Percentiles rank a stretch among this genome's conserved stretches.
Evolutionary conservation across 2,329 filamentous ascomycete genomes (phyloP).

Genomic region (Penicillium sp.): DNA sequence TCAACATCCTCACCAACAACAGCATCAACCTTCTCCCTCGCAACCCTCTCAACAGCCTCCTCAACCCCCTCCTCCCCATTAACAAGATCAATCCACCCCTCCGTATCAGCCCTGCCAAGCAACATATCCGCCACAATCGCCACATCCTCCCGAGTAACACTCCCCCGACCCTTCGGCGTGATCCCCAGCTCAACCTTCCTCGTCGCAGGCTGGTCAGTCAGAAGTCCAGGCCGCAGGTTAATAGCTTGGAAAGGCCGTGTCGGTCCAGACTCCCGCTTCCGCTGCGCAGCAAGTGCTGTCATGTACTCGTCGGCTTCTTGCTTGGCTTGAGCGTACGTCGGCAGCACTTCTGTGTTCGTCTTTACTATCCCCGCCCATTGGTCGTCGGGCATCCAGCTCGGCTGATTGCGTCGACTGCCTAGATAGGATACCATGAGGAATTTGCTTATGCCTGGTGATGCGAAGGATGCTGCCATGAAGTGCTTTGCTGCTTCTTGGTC

Average conservation of each 20-base stretch:
- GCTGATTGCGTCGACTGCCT: conserved; percentile 47
- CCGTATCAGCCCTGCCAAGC: conserved; percentile 48
- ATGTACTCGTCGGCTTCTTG: conserved; percentile 56
- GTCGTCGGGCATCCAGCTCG: conserved; percentile 52
- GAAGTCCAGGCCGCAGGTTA: conserved; percentile 49
- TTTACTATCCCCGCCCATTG: conserved; percentile 47
- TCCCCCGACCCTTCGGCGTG: conserved; percentile 42
- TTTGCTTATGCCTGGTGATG: conserved; percentile 48
- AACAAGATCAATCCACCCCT: conserved; percentile 55
- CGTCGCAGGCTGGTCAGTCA: conserved; percentile 49
- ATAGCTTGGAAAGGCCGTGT: conserved; percentile 47
- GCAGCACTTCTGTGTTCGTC: conserved; percentile 49
- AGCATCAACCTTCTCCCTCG: conserved; percentile 46
- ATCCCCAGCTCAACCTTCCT: conserved; percentile 51
- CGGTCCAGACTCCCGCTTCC: conserved; percentile 21
- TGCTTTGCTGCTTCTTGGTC: conserved; percentile 55
- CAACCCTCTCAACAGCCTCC: conserved; percentile 47
- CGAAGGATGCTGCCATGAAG: conserved; percentile 51
- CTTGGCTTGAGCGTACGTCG: conserved; percentile 54
- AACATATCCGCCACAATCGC: conserved; percentile 51
- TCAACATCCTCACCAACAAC: conserved; percentile 52
- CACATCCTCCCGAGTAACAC: conserved; percentile 50
- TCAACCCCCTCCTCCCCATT: conserved; percentile 49
- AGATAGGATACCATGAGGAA: conserved; percentile 57
- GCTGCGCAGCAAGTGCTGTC: conserved; percentile 43